Evolutionary conservation across 768 basidiomycete genomes (phyloP).

Genomic region (Amanita inopinata): DNA sequence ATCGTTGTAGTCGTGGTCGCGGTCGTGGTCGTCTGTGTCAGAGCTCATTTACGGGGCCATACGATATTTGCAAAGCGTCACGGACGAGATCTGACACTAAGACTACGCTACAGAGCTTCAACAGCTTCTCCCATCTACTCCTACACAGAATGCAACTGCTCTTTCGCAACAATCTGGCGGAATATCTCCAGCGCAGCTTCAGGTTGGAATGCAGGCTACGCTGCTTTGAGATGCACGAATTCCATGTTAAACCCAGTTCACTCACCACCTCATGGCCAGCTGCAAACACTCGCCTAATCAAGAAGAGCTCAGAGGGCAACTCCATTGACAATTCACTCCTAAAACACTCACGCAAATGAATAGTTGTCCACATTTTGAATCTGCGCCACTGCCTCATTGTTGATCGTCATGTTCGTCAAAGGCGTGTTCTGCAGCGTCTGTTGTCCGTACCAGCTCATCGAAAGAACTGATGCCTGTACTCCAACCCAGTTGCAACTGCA

Average conservation of each 20-base stretch:
- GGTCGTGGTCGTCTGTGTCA: background rate
- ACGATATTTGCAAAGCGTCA: no score
- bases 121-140: background rate
- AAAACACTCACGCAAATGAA: constrained; percentile 47
- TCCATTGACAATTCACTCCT: background rate
- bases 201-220: constrained; percentile 54
- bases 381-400: constrained; percentile 41
- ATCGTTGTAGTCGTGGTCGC: background rate
- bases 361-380: constrained; percentile 60
- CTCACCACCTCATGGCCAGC: constrained; percentile 58
- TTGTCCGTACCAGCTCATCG: constrained; percentile 40
- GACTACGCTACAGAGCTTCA: no score
- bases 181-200: constrained; percentile 49
- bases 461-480: constrained; percentile 29
- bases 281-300: constrained; percentile 38
- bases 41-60: background rate
- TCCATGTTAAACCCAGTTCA: constrained; percentile 11
- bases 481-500: constrained; percentile 40
- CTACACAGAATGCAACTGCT: constrained; percentile 45
- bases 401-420: constrained; percentile 47
- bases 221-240: background rate
- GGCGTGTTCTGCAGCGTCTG: constrained; percentile 24
- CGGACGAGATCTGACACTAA: no score
- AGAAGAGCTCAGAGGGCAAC: background rate
- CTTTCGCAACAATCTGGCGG: constrained; percentile 38